Evolutionary conservation across 805 yeast genomes (phyloP).

Genomic region (Candida maris): DNA sequence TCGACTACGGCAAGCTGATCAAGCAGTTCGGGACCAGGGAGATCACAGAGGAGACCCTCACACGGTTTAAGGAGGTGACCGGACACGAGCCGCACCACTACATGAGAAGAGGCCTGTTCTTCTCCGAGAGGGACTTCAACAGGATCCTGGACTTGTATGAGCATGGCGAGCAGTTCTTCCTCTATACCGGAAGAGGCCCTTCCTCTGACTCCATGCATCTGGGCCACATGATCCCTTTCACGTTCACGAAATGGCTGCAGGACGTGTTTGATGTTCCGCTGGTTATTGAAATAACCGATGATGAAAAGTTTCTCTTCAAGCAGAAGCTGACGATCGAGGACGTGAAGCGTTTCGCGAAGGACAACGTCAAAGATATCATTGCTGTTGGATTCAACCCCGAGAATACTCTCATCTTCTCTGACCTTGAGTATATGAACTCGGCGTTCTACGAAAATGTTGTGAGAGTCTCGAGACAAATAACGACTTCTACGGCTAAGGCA

Average conservation of each 20-base stretch:
- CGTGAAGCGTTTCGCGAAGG: constrained; percentile 72
- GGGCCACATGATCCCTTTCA: constrained; percentile 95
- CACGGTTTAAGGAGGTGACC: constrained; percentile 73
- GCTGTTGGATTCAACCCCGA: constrained; percentile 93
- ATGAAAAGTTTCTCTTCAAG: constrained; percentile 94
- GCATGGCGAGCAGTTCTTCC: constrained; percentile 90
- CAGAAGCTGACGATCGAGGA: constrained; percentile 85
- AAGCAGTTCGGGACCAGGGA: constrained; percentile 81
- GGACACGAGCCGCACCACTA: constrained; percentile 91
- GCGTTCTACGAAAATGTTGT: constrained; percentile 93
- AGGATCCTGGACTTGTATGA: constrained; percentile 85
- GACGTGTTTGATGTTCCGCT: constrained; percentile 96
- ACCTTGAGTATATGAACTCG: constrained; percentile 88
- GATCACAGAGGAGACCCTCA: constrained; percentile 66
- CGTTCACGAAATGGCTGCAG: constrained; percentile 96
- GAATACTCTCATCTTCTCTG: constrained; percentile 93
- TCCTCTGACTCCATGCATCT: constrained; percentile 91
- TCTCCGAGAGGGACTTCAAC: constrained; percentile 81
- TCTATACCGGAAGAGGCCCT: constrained; percentile 98
- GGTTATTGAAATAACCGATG: constrained; percentile 92
- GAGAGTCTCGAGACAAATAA: constrained; percentile 87
- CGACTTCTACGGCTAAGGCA: constrained; percentile 94
- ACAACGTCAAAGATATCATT: constrained; percentile 89
- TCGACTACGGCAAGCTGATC: constrained; percentile 87
- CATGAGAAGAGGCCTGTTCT: constrained; percentile 86